Conservation (phyloP, 495 filamentous ascomycete genomes). For the Neurospora tetrasperma region DNA sequence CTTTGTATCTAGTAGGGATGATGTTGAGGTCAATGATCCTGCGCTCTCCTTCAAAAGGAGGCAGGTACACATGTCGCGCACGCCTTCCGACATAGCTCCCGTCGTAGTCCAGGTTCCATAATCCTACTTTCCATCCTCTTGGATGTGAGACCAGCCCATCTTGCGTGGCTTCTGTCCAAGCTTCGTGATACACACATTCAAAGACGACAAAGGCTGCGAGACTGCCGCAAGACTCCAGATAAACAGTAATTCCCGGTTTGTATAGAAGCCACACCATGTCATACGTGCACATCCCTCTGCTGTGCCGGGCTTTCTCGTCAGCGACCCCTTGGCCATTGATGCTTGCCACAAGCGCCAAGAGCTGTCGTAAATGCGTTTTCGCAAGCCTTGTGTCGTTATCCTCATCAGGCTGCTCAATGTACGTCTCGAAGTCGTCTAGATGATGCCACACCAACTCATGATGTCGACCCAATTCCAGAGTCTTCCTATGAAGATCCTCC, state of each 20-base stretch:
- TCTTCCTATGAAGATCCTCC: too few species aligned
- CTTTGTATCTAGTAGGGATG: background rate
- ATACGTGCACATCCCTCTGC: background rate
- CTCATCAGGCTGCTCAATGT: too few species aligned
- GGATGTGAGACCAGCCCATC: too few species aligned
- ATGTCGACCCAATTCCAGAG: too few species aligned
- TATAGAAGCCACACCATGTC: background rate
- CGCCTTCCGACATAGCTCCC: background rate
- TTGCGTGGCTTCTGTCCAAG: too few species aligned
- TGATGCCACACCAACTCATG: too few species aligned
- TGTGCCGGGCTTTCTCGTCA: background rate
- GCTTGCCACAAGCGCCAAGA: too few species aligned
- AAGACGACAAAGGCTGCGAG: background rate
- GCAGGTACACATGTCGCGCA: fast-evolving
- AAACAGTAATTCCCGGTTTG: background rate
- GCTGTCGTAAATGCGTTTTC: too few species aligned
- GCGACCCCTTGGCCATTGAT: background rate
- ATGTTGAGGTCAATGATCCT: background rate
- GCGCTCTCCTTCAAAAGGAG: background rate
- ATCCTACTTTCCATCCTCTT: too few species aligned
- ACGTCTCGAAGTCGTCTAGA: too few species aligned
- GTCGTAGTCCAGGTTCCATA: background rate
- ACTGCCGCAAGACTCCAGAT: background rate
- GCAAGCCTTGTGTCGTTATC: too few species aligned
- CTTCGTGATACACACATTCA: too few species aligned